These are phyloP conservation scores for Cornus kousa DNA, from an alignment of 148 eudicot genomes.

Conservation along the genomic window DNA sequence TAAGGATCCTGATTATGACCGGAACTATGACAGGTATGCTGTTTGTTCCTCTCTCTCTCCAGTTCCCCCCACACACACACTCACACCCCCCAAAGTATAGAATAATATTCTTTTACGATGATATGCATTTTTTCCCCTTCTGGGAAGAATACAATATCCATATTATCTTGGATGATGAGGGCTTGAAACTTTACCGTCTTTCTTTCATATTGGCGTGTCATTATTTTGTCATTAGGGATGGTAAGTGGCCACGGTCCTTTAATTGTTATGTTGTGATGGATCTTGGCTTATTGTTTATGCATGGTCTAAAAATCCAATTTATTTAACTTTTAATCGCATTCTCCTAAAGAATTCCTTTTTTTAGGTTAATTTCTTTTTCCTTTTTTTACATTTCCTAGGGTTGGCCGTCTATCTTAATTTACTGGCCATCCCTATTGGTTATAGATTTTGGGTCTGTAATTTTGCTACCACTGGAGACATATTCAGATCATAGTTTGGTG, in stretches of 20 bases:
- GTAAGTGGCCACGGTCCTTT: neutral
- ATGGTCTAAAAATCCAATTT: neutral
- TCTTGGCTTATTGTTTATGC: too few species aligned
- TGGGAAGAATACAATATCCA: too few species aligned
- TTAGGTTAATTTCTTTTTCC: too few species aligned
- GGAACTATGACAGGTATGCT: constrained; percentile 87
- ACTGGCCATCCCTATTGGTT: neutral
- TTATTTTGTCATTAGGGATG: too few species aligned
- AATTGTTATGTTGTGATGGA: too few species aligned
- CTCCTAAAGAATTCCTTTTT: neutral
- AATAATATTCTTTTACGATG: neutral
- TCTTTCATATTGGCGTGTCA: neutral
- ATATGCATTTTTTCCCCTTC: neutral
- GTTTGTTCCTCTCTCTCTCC: neutral
- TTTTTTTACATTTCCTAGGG: neutral
- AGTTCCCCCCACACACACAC: neutral
- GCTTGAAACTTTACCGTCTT: neutral
- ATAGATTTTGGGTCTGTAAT: neutral
- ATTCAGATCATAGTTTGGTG: neutral
- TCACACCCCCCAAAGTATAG: neutral
- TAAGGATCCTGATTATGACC: constrained; percentile 91
- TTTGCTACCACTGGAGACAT: neutral
- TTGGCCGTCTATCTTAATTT: neutral
- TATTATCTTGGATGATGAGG: neutral
- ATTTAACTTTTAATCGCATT: too few species aligned